These are phyloP conservation scores for Dictyostelium gargantuum DNA, from an alignment of 208 protist genomes.

Conservation along the genomic window DNA sequence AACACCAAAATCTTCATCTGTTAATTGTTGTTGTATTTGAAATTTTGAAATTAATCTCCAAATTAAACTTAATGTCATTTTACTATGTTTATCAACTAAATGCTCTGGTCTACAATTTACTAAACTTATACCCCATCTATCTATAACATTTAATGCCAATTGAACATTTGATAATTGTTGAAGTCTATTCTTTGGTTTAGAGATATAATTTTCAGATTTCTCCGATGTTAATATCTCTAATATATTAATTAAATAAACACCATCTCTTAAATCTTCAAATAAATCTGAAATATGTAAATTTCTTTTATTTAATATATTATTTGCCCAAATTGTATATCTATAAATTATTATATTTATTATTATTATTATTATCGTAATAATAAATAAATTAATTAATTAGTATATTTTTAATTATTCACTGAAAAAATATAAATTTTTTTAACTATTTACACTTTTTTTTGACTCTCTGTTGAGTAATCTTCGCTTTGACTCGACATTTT, in stretches of 20 bases:
- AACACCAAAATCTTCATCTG: neutral
- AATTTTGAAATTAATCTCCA: constrained; percentile 59
- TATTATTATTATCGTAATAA: too few species aligned
- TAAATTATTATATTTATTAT: too few species aligned
- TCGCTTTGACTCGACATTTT: constrained; percentile 10
- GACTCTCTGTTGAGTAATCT: constrained; percentile 24
- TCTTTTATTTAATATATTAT: constrained; percentile 52
- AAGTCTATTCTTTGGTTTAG: constrained; percentile 53
- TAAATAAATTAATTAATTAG: too few species aligned
- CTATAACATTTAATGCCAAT: neutral
- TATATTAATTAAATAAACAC: constrained; percentile 29
- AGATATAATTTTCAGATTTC: constrained; percentile 14
- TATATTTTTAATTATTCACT: too few species aligned
- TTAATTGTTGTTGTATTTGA: constrained; percentile 33
- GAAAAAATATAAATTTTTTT: too few species aligned
- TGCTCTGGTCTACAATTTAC: constrained; percentile 46
- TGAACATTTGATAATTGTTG: constrained; percentile 50
- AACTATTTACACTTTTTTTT: constrained; percentile 59
- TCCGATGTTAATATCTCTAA: constrained; percentile 35
- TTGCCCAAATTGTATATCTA: constrained; percentile 61
- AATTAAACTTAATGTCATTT: constrained; percentile 19
- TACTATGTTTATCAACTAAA: constrained; percentile 28
- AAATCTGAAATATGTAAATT: constrained; percentile 1
- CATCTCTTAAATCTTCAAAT: constrained; percentile 55
- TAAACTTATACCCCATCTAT: constrained; percentile 36